A percentile compares a stretch with the other conserved stretches of the same genome.
Conservation (phyloP, 768 basidiomycete genomes). For the Trichaptum fuscoviolaceum region DNA sequence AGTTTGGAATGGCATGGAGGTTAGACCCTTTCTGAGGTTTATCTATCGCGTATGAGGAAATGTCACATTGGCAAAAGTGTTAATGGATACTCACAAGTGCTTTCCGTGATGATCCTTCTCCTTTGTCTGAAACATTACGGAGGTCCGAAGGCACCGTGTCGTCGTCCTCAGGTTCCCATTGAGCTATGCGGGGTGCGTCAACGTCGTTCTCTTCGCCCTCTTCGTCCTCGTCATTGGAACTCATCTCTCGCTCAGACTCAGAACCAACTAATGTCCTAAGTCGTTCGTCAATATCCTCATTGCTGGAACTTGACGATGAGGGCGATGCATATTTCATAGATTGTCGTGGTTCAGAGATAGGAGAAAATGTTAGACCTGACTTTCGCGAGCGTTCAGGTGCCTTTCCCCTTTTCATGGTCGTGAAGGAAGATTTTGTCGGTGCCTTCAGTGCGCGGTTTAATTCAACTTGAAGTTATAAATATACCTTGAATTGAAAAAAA, state of each 20-base stretch:
- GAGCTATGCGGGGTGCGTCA: slow-evolving; percentile 54
- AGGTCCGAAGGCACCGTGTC: background rate
- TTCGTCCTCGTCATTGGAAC: slow-evolving; percentile 11
- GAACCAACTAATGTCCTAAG: slow-evolving; percentile 4
- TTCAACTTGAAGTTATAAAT: too few species aligned
- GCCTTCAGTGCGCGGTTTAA: too few species aligned
- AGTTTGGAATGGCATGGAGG: slow-evolving; percentile 56
- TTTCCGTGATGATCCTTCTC: slow-evolving; percentile 1
- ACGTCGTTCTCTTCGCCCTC: slow-evolving; percentile 25
- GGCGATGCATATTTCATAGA: background rate
- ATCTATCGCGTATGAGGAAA: background rate
- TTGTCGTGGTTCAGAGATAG: too few species aligned
- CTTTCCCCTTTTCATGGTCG: too few species aligned
- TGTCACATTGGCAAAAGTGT: background rate
- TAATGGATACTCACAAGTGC: background rate
- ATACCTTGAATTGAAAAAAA: too few species aligned
- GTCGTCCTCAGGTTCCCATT: slow-evolving; percentile 53
- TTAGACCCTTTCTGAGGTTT: slow-evolving; percentile 39
- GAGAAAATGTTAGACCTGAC: too few species aligned
- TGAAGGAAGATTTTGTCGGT: too few species aligned
- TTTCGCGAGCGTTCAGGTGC: too few species aligned
- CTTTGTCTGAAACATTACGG: background rate
- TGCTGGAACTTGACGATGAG: background rate
- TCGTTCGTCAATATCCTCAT: background rate
- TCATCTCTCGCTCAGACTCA: slow-evolving; percentile 11